Base-by-base conservation (phyloP, 371 early-diverging fungal species). In the Blakeslea trispora region DNA sequence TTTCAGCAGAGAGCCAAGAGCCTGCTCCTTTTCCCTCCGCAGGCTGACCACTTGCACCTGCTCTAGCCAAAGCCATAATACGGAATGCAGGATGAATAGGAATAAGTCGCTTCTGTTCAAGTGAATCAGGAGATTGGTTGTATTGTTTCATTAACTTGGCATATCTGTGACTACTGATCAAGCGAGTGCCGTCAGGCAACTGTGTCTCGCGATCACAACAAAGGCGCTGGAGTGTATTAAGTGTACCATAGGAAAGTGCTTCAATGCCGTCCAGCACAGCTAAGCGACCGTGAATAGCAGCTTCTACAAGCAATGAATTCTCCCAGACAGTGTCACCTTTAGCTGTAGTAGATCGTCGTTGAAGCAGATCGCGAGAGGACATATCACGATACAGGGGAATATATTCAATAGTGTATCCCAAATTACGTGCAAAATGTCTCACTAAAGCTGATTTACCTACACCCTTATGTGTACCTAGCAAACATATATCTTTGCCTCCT, bases 331-430 rank as follows among this genome's bases (percentile, higher is more conserved):
- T 93, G 34, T 91, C 89, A 47, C 93, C 93, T 5, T 78, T 63
- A 31, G 77, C 71, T 0, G 86, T 84, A 1, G 92, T 93, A 39
- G 82, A 77, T 40, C 93, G 81, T 41, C 90, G 81, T 53, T 93
- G 92, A n/a, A 93, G 72, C 6, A 93, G 72, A 63, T 93, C 93
- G 11, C 92, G 79, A 5, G 90, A 84, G n/a, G 89, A 88, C 91
- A 93, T 90, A 53, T 93, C 93, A 51, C 85, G 82, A 70, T 87
- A 91, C 11, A 92, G 68, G 2, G 89, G 89, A 41, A 91, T 86
- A 46, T 82, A 85, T 45, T 89, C 88, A 42, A 83, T 78, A 18
- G 77, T 76, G 61, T 88, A 90, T 11, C 91, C 90, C 35, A 91
- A 70, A 19, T 81, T 72, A 45, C 75, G 72, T n/a, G 86, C 85